These are phyloP conservation scores for Triangularia setosa DNA, from an alignment of 2,329 filamentous ascomycete genomes.

Conservation along the genomic window DNA sequence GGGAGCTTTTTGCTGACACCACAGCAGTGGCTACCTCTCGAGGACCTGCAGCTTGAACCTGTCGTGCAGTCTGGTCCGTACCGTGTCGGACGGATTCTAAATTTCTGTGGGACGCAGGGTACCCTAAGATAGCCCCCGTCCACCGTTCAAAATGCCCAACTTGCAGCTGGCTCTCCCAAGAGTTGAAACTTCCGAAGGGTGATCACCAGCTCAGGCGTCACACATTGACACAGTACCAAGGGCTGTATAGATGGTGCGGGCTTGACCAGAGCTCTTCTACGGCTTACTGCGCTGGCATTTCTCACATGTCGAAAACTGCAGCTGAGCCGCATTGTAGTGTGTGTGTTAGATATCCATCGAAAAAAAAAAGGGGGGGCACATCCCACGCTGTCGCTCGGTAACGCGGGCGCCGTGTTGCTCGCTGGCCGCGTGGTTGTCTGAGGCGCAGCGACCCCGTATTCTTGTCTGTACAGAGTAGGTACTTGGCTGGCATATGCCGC, in stretches of 20 bases:
- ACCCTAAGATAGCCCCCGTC: not conserved
- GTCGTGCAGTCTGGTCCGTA: not conserved
- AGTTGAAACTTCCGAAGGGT: conserved; percentile 17
- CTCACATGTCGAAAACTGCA: not conserved
- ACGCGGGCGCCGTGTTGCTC: not conserved
- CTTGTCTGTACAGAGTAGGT: not conserved
- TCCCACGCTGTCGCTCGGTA: not conserved
- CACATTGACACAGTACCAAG: conserved; percentile 7
- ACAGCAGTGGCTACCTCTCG: not conserved
- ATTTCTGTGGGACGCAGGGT: conserved; percentile 4
- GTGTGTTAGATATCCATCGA: not conserved
- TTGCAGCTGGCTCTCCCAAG: not conserved
- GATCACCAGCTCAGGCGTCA: conserved; percentile 11
- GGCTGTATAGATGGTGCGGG: not conserved
- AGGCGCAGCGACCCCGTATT: not conserved
- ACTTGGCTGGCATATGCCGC: not conserved
- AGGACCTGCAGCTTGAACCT: not conserved
- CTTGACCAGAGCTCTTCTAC: not conserved
- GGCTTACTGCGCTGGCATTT: not conserved
- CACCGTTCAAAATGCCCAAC: not conserved
- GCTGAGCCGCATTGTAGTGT: not conserved
- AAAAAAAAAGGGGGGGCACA: not conserved
- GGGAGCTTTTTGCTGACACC: not conserved
- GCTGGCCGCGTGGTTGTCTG: not conserved
- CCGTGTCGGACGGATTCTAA: conserved; percentile 2